Percentiles rank a stretch among this genome's conserved stretches.
Evolutionary conservation across 768 basidiomycete species (phyloP).

Genomic region (Lentinula raphanica): DNA sequence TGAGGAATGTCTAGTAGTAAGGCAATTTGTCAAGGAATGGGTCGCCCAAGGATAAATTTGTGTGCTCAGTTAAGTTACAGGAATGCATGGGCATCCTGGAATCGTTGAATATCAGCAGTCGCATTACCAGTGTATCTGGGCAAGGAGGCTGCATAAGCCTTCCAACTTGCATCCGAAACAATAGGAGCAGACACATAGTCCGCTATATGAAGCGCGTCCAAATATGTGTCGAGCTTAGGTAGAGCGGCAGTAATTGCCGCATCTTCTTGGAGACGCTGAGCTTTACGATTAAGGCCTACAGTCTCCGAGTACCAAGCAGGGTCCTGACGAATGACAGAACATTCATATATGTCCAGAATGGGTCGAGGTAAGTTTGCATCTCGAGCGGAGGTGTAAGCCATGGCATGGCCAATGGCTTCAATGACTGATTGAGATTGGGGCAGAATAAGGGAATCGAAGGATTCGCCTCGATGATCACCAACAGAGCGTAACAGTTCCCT

Average conservation of each 20-base stretch:
- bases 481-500: conserved; percentile 30
- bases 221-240: conserved; percentile 34
- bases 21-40: too few species aligned
- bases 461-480: conserved; percentile 43
- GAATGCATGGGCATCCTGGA: too few species aligned
- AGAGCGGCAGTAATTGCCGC: conserved; percentile 38
- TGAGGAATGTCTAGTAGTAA: too few species aligned
- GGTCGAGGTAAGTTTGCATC: conserved; percentile 37
- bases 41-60: too few species aligned
- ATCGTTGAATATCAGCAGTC: conserved; percentile 27
- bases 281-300: conserved; percentile 38
- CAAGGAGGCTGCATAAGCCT: conserved; percentile 34
- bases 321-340: conserved; percentile 46
- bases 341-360: conserved; percentile 54
- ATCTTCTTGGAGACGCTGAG: conserved; percentile 45
- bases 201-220: conserved; percentile 41
- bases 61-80: too few species aligned
- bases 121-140: conserved; percentile 41
- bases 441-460: conserved; percentile 49
- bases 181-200: conserved; percentile 50
- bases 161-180: conserved; percentile 46
- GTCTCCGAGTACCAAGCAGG: conserved; percentile 58
- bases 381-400: conserved; percentile 54
- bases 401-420: conserved; percentile 60
- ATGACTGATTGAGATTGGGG: conserved; percentile 49